phyloP scores from a whole-genome alignment of 306 rosid genomes.

The Senna tora region DNA sequence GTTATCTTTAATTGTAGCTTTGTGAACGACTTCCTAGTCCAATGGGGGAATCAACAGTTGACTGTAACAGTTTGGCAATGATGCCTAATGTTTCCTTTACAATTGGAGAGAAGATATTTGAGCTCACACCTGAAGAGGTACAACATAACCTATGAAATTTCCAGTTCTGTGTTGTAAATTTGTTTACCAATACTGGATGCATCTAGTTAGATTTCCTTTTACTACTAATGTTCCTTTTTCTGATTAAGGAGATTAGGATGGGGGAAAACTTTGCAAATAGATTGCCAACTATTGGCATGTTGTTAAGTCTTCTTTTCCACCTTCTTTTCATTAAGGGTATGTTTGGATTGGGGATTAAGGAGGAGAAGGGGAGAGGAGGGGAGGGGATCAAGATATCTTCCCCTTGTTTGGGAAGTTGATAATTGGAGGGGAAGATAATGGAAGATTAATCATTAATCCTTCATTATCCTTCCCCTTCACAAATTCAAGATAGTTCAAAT shows the following conservation, averaged over 20 bases:
- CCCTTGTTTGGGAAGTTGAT: no score
- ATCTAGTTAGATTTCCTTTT: not conserved
- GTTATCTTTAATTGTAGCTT: constrained; percentile 49
- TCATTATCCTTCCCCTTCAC: no score
- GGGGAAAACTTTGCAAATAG: not conserved
- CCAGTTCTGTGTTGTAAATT: not conserved
- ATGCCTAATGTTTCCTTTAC: constrained; percentile 65
- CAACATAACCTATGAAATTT: not conserved
- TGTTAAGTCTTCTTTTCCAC: not conserved
- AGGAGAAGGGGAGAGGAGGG: no score
- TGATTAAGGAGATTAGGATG: not conserved
- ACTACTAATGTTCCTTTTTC: not conserved
- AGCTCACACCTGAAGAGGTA: constrained; percentile 67
- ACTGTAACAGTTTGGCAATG: constrained; percentile 59
- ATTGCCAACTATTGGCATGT: not conserved
- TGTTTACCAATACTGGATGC: not conserved
- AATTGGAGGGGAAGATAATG: no score
- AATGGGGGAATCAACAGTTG: constrained; percentile 74
- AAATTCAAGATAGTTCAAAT: no score
- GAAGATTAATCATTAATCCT: no score
- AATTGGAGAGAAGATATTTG: constrained; percentile 61
- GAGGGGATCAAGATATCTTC: no score
- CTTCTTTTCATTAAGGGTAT: not conserved
- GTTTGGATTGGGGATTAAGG: no score
- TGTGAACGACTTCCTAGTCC: constrained; percentile 73